Evolutionary conservation across 495 filamentous ascomycete species (phyloP).

Genomic region (Corynascus novoguineensis): DNA sequence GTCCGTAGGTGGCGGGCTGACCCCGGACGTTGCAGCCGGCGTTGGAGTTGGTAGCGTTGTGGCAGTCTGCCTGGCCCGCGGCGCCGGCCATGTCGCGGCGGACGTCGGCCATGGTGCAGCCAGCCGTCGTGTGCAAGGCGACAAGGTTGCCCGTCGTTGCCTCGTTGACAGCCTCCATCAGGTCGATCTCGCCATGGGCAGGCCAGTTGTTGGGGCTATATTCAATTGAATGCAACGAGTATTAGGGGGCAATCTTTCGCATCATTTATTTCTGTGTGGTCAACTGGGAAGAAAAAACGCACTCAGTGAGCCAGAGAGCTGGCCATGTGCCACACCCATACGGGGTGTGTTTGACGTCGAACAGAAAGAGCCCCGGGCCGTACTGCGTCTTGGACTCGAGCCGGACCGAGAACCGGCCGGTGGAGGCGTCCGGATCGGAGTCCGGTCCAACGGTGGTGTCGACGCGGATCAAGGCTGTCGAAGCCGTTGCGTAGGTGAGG

Average conservation of each 20-base stretch:
- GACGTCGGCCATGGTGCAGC: slow-evolving; percentile 51
- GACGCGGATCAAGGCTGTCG: slow-evolving; percentile 41
- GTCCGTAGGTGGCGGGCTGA: slow-evolving; percentile 43
- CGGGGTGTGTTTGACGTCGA: slow-evolving; percentile 56
- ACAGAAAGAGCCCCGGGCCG: slow-evolving; percentile 51
- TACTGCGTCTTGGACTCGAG: slow-evolving; percentile 51
- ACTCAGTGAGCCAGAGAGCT: slow-evolving; percentile 48
- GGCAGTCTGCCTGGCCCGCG: slow-evolving; percentile 45
- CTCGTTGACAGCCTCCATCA: slow-evolving; percentile 66
- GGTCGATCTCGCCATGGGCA: slow-evolving; percentile 63
- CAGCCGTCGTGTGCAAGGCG: slow-evolving; percentile 59
- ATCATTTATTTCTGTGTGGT: background rate
- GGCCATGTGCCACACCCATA: slow-evolving; percentile 56
- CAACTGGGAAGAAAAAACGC: background rate
- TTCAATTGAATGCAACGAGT: too few relatives aligned
- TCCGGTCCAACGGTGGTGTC: slow-evolving; percentile 37
- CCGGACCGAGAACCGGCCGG: slow-evolving; percentile 52
- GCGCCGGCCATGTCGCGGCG: slow-evolving; percentile 45
- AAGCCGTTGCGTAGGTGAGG: slow-evolving; percentile 47
- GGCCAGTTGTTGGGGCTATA: slow-evolving; percentile 55
- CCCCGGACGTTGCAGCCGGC: slow-evolving; percentile 49
- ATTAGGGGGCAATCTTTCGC: background rate
- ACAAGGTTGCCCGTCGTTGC: slow-evolving; percentile 50
- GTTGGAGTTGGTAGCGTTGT: slow-evolving; percentile 48
- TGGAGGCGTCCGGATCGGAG: slow-evolving; percentile 30